These are phyloP conservation scores for Yamadazyma oceani DNA, from an alignment of 1,139 yeast species.

Conservation along the genomic window DNA sequence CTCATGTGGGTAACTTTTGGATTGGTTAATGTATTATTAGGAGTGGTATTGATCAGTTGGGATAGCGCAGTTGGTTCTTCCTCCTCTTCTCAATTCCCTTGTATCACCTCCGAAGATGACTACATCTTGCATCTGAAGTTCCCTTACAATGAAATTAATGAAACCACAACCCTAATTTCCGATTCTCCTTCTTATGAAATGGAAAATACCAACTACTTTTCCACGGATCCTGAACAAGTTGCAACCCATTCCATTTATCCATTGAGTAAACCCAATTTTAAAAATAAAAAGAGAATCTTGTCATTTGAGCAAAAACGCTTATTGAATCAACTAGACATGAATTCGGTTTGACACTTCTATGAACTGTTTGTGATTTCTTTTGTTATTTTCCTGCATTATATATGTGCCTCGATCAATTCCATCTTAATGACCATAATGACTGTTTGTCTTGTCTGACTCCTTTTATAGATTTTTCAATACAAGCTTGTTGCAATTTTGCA, in stretches of 20 bases:
- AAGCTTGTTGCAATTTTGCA: too few species aligned
- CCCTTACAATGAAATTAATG: constrained; percentile 20
- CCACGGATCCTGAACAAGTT: constrained; percentile 7
- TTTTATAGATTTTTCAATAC: too few species aligned
- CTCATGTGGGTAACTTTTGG: constrained; percentile 40
- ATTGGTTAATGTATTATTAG: constrained; percentile 37
- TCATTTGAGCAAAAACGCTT: constrained; percentile 24
- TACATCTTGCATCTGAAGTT: constrained; percentile 21
- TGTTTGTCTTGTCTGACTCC: not conserved
- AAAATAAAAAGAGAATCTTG: constrained; percentile 13
- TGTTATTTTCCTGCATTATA: not conserved
- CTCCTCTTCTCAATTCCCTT: not conserved
- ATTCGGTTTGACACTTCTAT: not conserved
- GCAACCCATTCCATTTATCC: constrained; percentile 9
- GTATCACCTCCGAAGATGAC: constrained; percentile 17
- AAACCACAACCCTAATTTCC: constrained; percentile 6
- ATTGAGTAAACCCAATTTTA: constrained; percentile 4
- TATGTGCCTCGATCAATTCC: too few species aligned
- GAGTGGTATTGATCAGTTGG: constrained; percentile 47
- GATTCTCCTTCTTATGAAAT: constrained; percentile 11
- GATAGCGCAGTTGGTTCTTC: constrained; percentile 35
- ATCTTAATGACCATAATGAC: not conserved
- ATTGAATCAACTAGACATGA: constrained; percentile 16
- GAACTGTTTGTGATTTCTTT: not conserved
- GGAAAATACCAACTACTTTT: constrained; percentile 8